These are phyloP conservation scores for Trifolium subterraneum DNA, from an alignment of 306 rosid genomes.

Conservation along the genomic window DNA sequence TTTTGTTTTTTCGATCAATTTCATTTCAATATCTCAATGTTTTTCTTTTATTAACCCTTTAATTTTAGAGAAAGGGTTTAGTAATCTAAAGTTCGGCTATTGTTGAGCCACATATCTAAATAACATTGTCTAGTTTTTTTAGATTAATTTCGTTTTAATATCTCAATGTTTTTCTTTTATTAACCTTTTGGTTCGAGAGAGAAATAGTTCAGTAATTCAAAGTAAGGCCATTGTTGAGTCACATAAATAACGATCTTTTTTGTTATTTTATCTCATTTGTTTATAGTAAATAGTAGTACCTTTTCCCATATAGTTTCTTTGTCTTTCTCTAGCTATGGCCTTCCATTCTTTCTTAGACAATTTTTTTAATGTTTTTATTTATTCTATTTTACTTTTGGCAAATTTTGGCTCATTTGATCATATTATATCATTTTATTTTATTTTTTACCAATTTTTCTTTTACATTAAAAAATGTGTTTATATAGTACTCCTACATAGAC, in stretches of 20 bases:
- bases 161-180: no score
- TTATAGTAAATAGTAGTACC: not conserved
- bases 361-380: not conserved
- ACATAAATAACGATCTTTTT: conserved; percentile 46
- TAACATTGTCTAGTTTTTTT: no score
- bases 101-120: no score
- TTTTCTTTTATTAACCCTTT: not conserved
- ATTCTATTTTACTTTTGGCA: conserved; percentile 34
- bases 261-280: conserved; percentile 46
- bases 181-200: no score
- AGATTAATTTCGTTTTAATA: no score
- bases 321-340: conserved; percentile 54
- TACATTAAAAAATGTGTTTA: conserved; percentile 26
- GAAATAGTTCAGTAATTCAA: no score
- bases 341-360: conserved; percentile 17
- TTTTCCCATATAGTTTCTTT: conserved; percentile 37
- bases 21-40: not conserved
- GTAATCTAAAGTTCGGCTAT: no score
- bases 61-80: no score
- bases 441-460: conserved; percentile 8
- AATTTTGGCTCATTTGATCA: conserved; percentile 47
- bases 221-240: no score
- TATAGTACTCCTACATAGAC: conserved; percentile 16
- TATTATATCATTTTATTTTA: conserved; percentile 12
- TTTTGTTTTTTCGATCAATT: conserved; percentile 31